phyloP scores from a whole-genome alignment of 2,329 filamentous ascomycete genomes.

The Clonostachys solani region DNA sequence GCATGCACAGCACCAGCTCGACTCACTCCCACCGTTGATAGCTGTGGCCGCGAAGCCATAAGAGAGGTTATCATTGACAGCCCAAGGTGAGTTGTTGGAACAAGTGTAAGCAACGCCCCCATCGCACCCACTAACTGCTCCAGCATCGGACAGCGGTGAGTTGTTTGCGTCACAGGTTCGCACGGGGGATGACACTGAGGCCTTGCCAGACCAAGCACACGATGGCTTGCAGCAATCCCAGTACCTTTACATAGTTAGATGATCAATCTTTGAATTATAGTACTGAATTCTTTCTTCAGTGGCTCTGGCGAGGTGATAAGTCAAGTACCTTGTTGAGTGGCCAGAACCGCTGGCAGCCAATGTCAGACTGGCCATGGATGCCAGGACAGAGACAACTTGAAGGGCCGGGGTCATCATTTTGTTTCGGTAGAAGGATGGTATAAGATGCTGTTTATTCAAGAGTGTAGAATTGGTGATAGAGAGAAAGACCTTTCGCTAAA shows the following conservation, averaged over 20 bases:
- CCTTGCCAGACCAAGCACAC: conserved; percentile 57
- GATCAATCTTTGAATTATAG: not conserved
- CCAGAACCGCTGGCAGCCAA: conserved; percentile 1
- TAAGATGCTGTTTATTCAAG: too few species aligned
- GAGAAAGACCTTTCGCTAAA: too few species aligned
- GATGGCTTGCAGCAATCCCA: conserved; percentile 72
- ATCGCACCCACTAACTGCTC: conserved; percentile 48
- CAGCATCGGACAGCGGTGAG: conserved; percentile 44
- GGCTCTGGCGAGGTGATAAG: not conserved
- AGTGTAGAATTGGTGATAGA: too few species aligned
- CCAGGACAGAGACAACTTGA: conserved; percentile 1
- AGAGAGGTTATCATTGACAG: conserved; percentile 49
- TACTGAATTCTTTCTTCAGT: too few species aligned
- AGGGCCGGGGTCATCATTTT: not conserved
- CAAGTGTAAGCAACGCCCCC: conserved; percentile 58
- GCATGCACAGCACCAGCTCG: conserved; percentile 61
- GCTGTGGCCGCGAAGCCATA: conserved; percentile 63
- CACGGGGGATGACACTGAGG: conserved; percentile 42
- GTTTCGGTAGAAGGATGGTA: too few species aligned
- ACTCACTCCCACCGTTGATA: conserved; percentile 49
- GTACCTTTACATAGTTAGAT: conserved; percentile 24
- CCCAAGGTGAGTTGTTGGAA: conserved; percentile 58
- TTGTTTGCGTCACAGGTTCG: conserved; percentile 50
- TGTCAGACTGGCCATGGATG: not conserved
- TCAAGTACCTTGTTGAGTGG: conserved; percentile 1